Evolutionary conservation across 257 asterid species (phyloP).

Genomic region (Lithospermum erythrorhizon): DNA sequence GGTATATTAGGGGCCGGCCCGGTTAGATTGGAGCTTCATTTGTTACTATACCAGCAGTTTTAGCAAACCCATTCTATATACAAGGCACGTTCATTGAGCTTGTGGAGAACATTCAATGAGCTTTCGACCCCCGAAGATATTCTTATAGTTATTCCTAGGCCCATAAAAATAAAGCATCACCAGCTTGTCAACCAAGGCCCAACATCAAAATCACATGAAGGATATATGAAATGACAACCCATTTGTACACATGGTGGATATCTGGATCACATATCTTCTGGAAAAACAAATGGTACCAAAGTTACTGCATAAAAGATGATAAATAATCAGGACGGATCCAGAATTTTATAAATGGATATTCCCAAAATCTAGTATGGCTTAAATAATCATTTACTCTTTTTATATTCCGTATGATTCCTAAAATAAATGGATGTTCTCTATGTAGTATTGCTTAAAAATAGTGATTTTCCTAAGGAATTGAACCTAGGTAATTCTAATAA

Average conservation of each 20-base stretch:
- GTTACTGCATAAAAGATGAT: neutral
- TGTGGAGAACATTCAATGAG: conserved; percentile 32
- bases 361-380: too few relatives aligned
- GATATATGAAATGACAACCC: neutral
- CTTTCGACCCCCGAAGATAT: conserved; percentile 15
- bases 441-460: too few relatives aligned
- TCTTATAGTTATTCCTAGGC: conserved; percentile 10
- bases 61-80: conserved; percentile 25
- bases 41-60: too few relatives aligned
- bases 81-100: conserved; percentile 27
- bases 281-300: neutral
- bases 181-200: neutral
- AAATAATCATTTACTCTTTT: too few relatives aligned
- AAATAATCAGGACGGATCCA: too few relatives aligned
- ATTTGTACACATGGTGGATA: neutral
- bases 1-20: too few relatives aligned
- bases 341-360: too few relatives aligned
- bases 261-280: neutral
- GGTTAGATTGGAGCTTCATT: too few relatives aligned
- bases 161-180: conserved; percentile 12
- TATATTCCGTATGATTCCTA: too few relatives aligned
- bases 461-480: too few relatives aligned
- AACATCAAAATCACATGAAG: neutral
- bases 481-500: too few relatives aligned
- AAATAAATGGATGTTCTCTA: too few relatives aligned